Conservation (phyloP, 2,329 filamentous ascomycete genomes). For the Akanthomyces dipterigenus region DNA sequence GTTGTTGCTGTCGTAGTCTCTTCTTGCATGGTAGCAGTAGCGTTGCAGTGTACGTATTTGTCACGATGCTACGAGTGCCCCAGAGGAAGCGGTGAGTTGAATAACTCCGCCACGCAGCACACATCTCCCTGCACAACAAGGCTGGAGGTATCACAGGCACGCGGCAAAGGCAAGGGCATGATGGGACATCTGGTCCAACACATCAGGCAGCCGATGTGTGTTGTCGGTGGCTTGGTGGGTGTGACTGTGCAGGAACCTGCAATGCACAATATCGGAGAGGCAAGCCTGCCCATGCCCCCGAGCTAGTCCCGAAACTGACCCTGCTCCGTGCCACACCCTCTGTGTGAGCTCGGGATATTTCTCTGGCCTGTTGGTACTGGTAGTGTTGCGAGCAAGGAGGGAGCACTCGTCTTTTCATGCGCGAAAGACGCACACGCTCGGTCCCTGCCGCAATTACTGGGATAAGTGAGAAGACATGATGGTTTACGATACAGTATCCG, state of each 20-base stretch:
- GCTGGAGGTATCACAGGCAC: not conserved
- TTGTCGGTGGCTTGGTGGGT: not conserved
- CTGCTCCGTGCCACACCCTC: not conserved
- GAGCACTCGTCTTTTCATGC: not conserved
- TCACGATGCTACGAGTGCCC: not conserved
- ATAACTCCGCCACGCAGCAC: not conserved
- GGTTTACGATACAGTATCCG: not conserved
- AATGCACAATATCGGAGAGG: conserved; percentile 8
- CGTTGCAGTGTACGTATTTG: not conserved
- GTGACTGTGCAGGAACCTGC: not conserved
- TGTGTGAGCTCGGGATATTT: not conserved
- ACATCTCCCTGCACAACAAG: not conserved
- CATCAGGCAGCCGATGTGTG: not conserved
- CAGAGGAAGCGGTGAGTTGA: not conserved
- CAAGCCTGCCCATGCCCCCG: not conserved
- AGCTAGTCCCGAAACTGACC: conserved; percentile 3
- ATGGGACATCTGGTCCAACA: conserved; percentile 1
- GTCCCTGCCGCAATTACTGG: not conserved
- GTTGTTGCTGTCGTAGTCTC: not conserved
- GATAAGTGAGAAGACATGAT: not conserved
- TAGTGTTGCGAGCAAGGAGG: not conserved
- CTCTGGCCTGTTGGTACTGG: not conserved
- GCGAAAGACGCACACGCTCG: not conserved
- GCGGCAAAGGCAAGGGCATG: not conserved
- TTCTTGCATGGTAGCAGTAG: not conserved